Evolutionary conservation across 306 rosid species (phyloP), one percentile per base, ranked within the genome.

Genomic region (Lathyrus sativus): DNA sequence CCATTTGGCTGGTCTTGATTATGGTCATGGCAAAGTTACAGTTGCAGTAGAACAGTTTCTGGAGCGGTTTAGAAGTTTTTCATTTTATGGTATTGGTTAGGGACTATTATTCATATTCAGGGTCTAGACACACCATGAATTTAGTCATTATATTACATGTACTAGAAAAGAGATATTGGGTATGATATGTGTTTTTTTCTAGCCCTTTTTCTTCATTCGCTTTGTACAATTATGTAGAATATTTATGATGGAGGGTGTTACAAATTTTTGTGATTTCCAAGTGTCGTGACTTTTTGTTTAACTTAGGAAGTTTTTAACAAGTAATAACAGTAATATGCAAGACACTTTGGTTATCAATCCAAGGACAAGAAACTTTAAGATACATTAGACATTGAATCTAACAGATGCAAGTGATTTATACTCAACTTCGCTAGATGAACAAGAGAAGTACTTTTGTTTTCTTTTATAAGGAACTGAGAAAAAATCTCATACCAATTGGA

Each of bases 1-100:
- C 58, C 33, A n/a, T 73, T 67, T 75, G 84, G 82, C 4, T 67
- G 76, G 54, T 70, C 13, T 17, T 78, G 67, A 46, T 57, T 67
- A 48, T 70, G 71, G 66, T 62, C 58, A 28, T 80, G 73, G 50
- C 74, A 22, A 68, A 62, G 74, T 11, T 80, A 42, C 69, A 42
- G 41, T 10, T 70, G 81, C 66, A 74, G 29, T 76, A 64, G 69
- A 53, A 49, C 24, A 45, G n/a, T 17, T 75, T 29, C 3, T 48
- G 43, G 59, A 39, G 63, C 59, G 53, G 39, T 29, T 45, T 67
- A n/a, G 72, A 41, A 68, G 41, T 7, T 42, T 58, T 31, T 71
- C 68, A 60, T 56, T 60, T 19, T 31, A 15, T 76, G 43, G 8
- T 45, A 70, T 64, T 65, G 65, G 73, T 51, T 67, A 46, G 41